These are phyloP conservation scores for Arctostaphylos glauca DNA, from an alignment of 148 eudicot genomes.

Conservation along the genomic window DNA sequence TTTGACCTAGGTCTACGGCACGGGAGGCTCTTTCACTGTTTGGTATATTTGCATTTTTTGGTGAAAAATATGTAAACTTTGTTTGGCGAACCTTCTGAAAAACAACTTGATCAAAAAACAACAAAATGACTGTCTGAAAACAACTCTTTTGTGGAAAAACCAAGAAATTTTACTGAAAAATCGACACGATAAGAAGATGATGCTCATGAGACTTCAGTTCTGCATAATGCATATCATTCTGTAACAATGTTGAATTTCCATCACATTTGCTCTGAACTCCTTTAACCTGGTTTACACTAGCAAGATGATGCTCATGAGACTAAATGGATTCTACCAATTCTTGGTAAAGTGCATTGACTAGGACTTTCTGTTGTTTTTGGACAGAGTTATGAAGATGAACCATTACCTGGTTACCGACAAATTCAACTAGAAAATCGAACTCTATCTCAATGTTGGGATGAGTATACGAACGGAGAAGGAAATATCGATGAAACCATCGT, in stretches of 20 bases:
- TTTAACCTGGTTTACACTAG: too few species aligned
- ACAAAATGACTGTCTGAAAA: not conserved
- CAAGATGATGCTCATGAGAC: too few species aligned
- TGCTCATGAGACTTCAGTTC: too few species aligned
- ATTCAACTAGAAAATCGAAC: slow-evolving; percentile 42
- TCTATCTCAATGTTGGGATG: slow-evolving; percentile 65
- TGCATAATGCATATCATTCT: too few species aligned
- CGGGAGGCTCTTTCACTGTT: not conserved
- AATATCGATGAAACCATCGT: slow-evolving; percentile 25
- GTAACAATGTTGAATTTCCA: too few species aligned
- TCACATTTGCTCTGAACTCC: too few species aligned
- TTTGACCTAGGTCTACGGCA: too few species aligned
- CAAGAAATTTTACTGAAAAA: not conserved
- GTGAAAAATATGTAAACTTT: not conserved
- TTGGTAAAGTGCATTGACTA: too few species aligned
- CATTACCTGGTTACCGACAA: slow-evolving; percentile 59
- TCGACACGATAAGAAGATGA: not conserved
- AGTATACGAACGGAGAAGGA: slow-evolving; percentile 30
- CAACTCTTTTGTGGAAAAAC: not conserved
- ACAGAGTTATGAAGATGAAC: slow-evolving; percentile 90
- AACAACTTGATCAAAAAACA: too few species aligned
- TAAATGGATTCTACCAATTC: too few species aligned
- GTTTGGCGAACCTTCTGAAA: not conserved
- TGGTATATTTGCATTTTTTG: not conserved
- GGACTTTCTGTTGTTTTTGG: not conserved